Percentiles rank a stretch among this genome's conserved stretches.
Evolutionary conservation across 371 early-diverging fungal genomes (phyloP).

Genomic region (Dipsacomyces acuminosporus): DNA sequence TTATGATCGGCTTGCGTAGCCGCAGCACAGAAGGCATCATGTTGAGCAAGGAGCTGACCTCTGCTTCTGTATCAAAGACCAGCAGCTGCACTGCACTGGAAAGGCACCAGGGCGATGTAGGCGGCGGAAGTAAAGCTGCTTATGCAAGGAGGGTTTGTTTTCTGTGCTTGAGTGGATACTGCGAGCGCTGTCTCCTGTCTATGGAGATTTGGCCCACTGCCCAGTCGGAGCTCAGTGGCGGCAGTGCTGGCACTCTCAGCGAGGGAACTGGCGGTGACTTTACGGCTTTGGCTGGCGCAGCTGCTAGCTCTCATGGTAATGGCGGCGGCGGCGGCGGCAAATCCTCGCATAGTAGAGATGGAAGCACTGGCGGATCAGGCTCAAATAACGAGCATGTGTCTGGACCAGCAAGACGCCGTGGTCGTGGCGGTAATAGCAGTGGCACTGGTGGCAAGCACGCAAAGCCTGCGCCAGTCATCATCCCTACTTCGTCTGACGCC

Average conservation of each 20-base stretch:
- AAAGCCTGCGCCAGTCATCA: neutral
- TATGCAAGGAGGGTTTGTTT: constrained; percentile 38
- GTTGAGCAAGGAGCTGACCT: constrained; percentile 5
- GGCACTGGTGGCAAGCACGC: neutral
- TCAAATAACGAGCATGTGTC: no score
- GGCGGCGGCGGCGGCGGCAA: no score
- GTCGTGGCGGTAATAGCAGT: no score
- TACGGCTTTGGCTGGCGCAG: no score
- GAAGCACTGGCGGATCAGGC: neutral
- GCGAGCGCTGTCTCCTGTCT: constrained; percentile 39
- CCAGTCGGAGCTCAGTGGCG: neutral
- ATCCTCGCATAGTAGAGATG: neutral
- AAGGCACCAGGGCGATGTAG: neutral
- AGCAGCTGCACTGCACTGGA: no score
- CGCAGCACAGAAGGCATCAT: neutral
- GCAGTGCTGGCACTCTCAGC: neutral
- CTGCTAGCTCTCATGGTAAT: no score
- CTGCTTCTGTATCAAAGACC: neutral
- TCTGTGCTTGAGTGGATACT: constrained; percentile 37
- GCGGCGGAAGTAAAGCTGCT: constrained; percentile 3
- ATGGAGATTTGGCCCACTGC: constrained; percentile 42
- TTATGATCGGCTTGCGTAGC: constrained; percentile 5
- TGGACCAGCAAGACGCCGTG: no score
- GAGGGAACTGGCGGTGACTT: no score
- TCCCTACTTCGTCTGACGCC: neutral